A percentile compares a stretch with the other conserved stretches of the same genome.
phyloP scores from a whole-genome alignment of 805 yeast species.

The Scheffersomyces coipomensis region DNA sequence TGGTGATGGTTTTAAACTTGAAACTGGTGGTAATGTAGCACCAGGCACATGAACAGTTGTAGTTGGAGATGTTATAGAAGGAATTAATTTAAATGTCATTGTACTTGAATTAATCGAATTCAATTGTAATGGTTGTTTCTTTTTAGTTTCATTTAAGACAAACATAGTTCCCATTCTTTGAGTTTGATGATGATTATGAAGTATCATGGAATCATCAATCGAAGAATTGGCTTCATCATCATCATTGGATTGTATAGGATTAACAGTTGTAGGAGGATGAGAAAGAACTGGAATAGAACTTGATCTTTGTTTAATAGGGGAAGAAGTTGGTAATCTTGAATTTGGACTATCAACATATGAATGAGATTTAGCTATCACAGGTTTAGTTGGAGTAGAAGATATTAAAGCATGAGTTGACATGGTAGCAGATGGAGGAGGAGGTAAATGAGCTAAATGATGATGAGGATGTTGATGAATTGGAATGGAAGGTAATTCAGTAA shows the following conservation, averaged over 20 bases:
- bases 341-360: constrained; percentile 19
- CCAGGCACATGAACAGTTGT: constrained; percentile 8
- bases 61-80: constrained; percentile 17
- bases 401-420: constrained; percentile 8
- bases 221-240: constrained; percentile 15
- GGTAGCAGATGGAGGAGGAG: constrained; percentile 4
- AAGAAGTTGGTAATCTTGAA: constrained; percentile 5
- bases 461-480: constrained; percentile 17
- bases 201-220: constrained; percentile 11
- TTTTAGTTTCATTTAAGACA: constrained; percentile 26
- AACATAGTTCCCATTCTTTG: constrained; percentile 6
- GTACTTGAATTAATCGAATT: constrained; percentile 28
- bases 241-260: constrained; percentile 1
- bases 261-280: background rate
- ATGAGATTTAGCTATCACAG: constrained; percentile 16
- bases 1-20: background rate
- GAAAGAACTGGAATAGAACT: constrained; percentile 11
- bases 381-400: constrained; percentile 26
- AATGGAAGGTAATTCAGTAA: constrained; percentile 44
- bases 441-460: constrained; percentile 4
- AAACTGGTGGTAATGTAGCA: background rate
- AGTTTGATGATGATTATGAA: constrained; percentile 1
- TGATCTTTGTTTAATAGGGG: constrained; percentile 20
- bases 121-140: constrained; percentile 31
- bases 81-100: constrained; percentile 35